phyloP scores from a whole-genome alignment of 1,284 basidiomycete genomes.

The Fomes fomentarius region DNA sequence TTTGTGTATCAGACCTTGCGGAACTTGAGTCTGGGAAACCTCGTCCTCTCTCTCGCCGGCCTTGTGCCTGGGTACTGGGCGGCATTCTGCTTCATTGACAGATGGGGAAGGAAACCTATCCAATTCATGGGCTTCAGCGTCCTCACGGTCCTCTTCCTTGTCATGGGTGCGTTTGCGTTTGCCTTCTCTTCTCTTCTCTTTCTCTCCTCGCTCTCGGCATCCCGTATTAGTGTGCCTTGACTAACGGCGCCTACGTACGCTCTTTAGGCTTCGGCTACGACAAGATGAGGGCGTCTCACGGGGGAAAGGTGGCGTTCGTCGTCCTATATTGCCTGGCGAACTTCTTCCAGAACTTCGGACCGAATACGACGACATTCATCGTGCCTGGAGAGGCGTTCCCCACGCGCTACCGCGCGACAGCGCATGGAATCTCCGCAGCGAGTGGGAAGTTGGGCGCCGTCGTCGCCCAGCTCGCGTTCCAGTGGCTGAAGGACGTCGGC shows the following conservation, averaged over 20 bases:
- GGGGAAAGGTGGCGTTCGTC: conserved; percentile 68
- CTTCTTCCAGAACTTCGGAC: conserved; percentile 80
- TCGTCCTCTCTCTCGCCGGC: conserved; percentile 73
- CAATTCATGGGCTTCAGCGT: conserved; percentile 80
- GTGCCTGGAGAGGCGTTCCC: conserved; percentile 88
- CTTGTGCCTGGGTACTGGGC: conserved; percentile 79
- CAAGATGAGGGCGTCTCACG: conserved; percentile 56
- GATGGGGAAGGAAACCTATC: conserved; percentile 75
- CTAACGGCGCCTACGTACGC: too few species aligned
- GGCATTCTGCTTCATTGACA: conserved; percentile 71
- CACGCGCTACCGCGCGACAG: conserved; percentile 83
- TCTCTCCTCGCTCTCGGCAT: too few species aligned
- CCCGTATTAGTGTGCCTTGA: too few species aligned
- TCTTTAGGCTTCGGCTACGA: conserved; percentile 77
- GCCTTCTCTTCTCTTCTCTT: too few species aligned
- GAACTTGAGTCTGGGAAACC: conserved; percentile 63
- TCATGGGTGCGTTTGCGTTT: conserved; percentile 49
- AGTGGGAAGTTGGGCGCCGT: conserved; percentile 86
- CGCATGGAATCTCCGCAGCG: conserved; percentile 85
- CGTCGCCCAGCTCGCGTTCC: conserved; percentile 81
- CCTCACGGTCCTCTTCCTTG: conserved; percentile 67
- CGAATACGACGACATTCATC: conserved; percentile 83
- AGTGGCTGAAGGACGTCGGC: conserved; percentile 68
- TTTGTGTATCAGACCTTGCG: conserved; percentile 53
- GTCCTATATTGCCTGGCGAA: conserved; percentile 79